Base-by-base conservation (phyloP, 176 grass and related monocot genomes). In the Typha latifolia region DNA sequence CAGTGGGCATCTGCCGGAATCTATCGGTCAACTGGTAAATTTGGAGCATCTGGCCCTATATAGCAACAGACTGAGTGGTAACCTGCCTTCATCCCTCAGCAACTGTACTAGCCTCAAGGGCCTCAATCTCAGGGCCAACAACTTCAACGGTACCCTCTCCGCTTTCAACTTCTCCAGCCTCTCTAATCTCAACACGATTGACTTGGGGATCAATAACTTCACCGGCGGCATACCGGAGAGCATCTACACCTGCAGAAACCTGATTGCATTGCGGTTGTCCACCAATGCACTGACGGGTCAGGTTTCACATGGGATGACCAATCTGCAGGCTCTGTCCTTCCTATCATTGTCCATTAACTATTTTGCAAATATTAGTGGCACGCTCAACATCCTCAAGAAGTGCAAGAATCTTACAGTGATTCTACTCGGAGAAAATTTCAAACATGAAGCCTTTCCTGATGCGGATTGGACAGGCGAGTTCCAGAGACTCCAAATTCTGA, bases 61-160 rank as follows among this genome's bases (percentile, higher is more conserved):
- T 74, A 77, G 74, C 67, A 93, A 93, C 66, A 68, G 66, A 0
- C 78, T 93, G 68, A 78, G 3, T 49, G 90, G 85, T 71, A 64
- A 65, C 47, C 52, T 93, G n/a, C 82, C 90, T 20, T 69, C 66
- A 1, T 52, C 64, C 52, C 74, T 93, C 57, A 48, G 73, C 59
- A 88, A 88, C 65, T 93, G 90, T 68, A 63, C 69, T 32, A 52
- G 66, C 71, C 82, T 93, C 68, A 85, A 5, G 48, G 79, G 77
- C 68, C 81, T 93, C 48, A 88, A 69, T 43, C 11, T 93, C 59
- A 87, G 85, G 66, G 82, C 79, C 66, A 93, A 88, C 69, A 74
- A 66, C 9, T 85, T 93, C 19, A 78, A 16, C 1, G 85, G 89
- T 27, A 69, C 64, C 12, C 82, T 93, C 69, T 51, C 73, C 51